Conservation (phyloP, 2,329 filamentous ascomycete species). For the Talaromyces sp. region DNA sequence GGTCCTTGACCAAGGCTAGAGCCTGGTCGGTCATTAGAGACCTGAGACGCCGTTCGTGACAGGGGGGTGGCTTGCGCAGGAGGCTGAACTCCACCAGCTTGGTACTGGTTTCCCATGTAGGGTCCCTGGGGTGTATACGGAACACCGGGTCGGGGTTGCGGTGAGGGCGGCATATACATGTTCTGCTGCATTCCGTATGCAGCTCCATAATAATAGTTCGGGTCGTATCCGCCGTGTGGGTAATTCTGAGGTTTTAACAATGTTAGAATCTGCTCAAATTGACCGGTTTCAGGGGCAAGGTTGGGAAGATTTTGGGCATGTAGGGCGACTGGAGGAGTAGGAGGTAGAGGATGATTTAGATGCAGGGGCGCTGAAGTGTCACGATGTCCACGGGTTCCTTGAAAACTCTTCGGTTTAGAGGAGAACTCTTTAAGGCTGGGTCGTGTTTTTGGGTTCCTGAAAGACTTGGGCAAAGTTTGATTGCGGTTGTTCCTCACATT, state of each 20-base stretch:
- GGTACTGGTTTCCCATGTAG: constrained; percentile 51
- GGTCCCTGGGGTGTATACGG: constrained; percentile 44
- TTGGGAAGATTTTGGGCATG: constrained; percentile 34
- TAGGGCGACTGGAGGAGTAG: constrained; percentile 7
- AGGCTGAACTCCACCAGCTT: constrained; percentile 32
- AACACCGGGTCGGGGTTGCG: constrained; percentile 44
- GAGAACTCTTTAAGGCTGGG: constrained; percentile 1
- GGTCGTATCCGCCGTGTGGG: constrained; percentile 49
- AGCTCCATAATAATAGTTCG: constrained; percentile 39
- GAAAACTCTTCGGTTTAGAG: constrained; percentile 28
- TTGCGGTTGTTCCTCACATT: constrained; percentile 51
- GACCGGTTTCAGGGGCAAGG: constrained; percentile 63
- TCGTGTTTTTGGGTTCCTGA: constrained; percentile 21
- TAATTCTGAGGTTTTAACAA: constrained; percentile 60
- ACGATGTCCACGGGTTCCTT: constrained; percentile 18
- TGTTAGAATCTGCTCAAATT: constrained; percentile 71
- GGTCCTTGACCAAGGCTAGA: constrained; percentile 58
- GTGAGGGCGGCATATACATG: constrained; percentile 42
- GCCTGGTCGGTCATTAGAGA: constrained; percentile 62
- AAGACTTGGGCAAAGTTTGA: constrained; percentile 21
- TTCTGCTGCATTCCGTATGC: constrained; percentile 37
- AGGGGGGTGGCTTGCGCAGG: constrained; percentile 61
- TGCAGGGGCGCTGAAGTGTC: neutral
- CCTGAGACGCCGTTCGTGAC: constrained; percentile 78
- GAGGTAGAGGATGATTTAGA: neutral